phyloP scores from a whole-genome alignment of 2,329 filamentous ascomycete species.

The Scedosporium minutisporum region DNA sequence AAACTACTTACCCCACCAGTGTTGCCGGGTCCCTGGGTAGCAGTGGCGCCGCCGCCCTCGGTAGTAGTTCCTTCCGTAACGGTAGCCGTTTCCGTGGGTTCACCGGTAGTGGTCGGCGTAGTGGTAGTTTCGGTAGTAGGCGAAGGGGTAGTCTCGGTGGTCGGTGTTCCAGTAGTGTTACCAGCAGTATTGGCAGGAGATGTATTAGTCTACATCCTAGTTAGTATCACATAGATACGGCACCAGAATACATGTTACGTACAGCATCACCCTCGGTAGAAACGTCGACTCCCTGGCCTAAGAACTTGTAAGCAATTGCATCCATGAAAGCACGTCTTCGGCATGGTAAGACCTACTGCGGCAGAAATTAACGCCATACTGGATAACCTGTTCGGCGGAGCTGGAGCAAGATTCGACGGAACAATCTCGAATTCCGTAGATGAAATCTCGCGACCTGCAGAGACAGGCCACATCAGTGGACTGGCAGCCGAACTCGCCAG shows the following conservation, averaged over 20 bases:
- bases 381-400: constrained; percentile 24
- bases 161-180: not conserved
- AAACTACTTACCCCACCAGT: no score
- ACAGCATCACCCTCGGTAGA: not conserved
- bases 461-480: constrained; percentile 32
- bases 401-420: constrained; percentile 30
- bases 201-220: not conserved
- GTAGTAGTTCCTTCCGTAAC: no score
- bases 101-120: no score
- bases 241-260: not conserved
- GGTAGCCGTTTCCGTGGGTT: no score
- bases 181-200: not conserved
- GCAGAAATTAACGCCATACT: constrained; percentile 31
- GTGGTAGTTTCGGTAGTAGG: no score
- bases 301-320: not conserved
- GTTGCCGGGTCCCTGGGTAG: no score
- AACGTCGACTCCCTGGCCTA: constrained; percentile 24
- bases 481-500: constrained; percentile 34
- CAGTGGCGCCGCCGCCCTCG: no score
- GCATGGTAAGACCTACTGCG: constrained; percentile 18
- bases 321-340: not conserved
- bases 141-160: no score
- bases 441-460: constrained; percentile 36
- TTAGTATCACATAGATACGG: not conserved
- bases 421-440: constrained; percentile 43